A percentile compares a stretch with the other conserved stretches of the same genome.
These are phyloP conservation scores for Fusarium incarnatum DNA, from an alignment of 2,329 filamentous ascomycete genomes.

Conservation along the genomic window DNA sequence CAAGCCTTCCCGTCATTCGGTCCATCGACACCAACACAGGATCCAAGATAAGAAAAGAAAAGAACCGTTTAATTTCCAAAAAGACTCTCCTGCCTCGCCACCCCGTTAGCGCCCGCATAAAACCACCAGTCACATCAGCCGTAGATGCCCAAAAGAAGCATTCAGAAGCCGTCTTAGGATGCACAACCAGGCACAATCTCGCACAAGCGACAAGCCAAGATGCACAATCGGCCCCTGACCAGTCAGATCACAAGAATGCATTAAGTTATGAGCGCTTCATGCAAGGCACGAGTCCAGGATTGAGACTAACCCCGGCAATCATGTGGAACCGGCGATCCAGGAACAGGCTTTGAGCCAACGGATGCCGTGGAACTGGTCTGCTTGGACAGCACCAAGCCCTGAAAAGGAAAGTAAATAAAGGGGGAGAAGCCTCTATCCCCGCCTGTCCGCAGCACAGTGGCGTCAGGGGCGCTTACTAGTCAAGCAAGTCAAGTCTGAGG, in stretches of 20 bases:
- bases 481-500: slow-evolving; percentile 7
- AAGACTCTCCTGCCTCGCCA: slow-evolving; percentile 30
- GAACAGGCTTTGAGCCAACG: slow-evolving; percentile 21
- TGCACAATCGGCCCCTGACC: slow-evolving; percentile 33
- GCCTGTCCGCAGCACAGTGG: slow-evolving; percentile 32
- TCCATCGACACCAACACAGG: not conserved
- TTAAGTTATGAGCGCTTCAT: slow-evolving; percentile 39
- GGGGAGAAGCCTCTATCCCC: slow-evolving; percentile 25
- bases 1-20: slow-evolving; percentile 4
- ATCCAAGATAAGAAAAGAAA: slow-evolving; percentile 10
- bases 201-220: slow-evolving; percentile 22
- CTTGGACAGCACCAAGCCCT: slow-evolving; percentile 21
- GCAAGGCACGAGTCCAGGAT: slow-evolving; percentile 33
- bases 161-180: slow-evolving; percentile 1
- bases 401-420: slow-evolving; percentile 42
- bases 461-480: slow-evolving; percentile 32
- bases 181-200: slow-evolving; percentile 30
- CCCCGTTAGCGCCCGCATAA: slow-evolving; percentile 35
- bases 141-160: slow-evolving; percentile 10
- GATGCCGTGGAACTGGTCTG: slow-evolving; percentile 23
- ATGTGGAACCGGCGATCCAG: slow-evolving; percentile 17
- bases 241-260: slow-evolving; percentile 22
- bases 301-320: slow-evolving; percentile 20
- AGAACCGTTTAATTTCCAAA: slow-evolving; percentile 40
- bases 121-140: slow-evolving; percentile 27